phyloP scores from a whole-genome alignment of 768 basidiomycete genomes.

The Mycena amicta region DNA sequence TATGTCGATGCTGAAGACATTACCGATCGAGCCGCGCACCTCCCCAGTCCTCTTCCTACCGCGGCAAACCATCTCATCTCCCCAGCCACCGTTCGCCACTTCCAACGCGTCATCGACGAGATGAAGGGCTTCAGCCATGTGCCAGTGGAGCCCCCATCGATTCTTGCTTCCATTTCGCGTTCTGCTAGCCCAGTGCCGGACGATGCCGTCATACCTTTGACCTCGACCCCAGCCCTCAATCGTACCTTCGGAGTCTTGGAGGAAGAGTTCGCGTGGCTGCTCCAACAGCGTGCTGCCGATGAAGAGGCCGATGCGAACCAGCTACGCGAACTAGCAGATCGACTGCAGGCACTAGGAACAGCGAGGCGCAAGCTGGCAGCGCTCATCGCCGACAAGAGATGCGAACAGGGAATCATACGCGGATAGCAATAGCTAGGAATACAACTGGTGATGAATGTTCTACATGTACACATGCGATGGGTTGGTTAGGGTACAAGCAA shows the following conservation, averaged over 20 bases:
- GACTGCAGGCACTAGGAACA: constrained; percentile 10
- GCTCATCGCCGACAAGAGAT: constrained; percentile 9
- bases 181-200: neutral
- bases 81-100: constrained; percentile 18
- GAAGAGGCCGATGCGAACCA: constrained; percentile 20
- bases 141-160: neutral
- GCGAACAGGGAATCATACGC: too few relatives aligned
- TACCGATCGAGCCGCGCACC: neutral
- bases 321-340: constrained; percentile 15
- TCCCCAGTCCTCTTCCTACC: neutral
- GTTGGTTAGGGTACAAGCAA: neutral
- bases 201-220: neutral
- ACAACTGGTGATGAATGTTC: constrained; percentile 10
- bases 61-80: constrained; percentile 13
- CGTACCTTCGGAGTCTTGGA: constrained; percentile 14
- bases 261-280: constrained; percentile 20
- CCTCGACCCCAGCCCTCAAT: constrained; percentile 1
- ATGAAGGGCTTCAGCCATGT: constrained; percentile 14
- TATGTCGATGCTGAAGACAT: neutral
- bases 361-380: constrained; percentile 9
- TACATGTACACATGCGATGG: constrained; percentile 11
- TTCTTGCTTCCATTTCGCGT: constrained; percentile 1
- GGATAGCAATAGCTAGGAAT: neutral
- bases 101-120: constrained; percentile 24
- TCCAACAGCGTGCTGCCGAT: constrained; percentile 12